phyloP scores from a whole-genome alignment of 2,329 filamentous ascomycete genomes.

The Fusarium nanum region DNA sequence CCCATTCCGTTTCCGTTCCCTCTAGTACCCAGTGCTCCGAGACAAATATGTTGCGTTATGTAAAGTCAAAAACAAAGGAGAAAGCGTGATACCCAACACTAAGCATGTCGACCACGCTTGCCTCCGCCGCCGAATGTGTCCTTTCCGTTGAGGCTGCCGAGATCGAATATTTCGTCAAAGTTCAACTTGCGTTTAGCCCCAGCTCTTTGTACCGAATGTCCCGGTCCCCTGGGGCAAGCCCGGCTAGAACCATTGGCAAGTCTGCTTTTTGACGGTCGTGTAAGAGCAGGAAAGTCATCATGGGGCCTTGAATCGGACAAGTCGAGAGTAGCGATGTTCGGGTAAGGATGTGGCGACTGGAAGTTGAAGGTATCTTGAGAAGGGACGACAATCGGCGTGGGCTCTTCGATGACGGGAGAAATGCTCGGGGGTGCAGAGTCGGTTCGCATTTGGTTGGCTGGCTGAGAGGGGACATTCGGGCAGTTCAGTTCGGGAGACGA shows the following conservation, averaged over 20 bases:
- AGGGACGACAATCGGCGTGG: constrained; percentile 61
- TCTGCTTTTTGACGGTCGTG: constrained; percentile 48
- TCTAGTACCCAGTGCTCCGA: constrained; percentile 43
- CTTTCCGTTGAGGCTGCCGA: constrained; percentile 70
- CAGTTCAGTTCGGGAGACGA: constrained; percentile 69
- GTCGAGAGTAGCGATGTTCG: constrained; percentile 70
- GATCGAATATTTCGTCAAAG: constrained; percentile 79
- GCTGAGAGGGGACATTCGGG: constrained; percentile 57
- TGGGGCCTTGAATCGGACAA: constrained; percentile 64
- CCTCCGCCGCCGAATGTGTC: constrained; percentile 64
- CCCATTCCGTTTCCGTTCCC: constrained; percentile 40
- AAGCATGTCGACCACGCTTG: constrained; percentile 64
- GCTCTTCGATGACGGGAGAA: constrained; percentile 45
- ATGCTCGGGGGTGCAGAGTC: constrained; percentile 47
- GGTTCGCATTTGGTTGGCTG: constrained; percentile 39
- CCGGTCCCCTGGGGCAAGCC: constrained; percentile 44
- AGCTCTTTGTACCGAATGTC: constrained; percentile 70
- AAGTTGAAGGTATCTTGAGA: constrained; percentile 76
- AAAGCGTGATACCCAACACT: constrained; percentile 22
- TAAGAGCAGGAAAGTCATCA: constrained; percentile 49
- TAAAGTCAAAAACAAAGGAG: constrained; percentile 31
- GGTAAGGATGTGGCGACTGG: constrained; percentile 70
- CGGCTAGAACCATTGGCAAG: constrained; percentile 43
- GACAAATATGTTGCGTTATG: constrained; percentile 32
- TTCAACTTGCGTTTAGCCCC: constrained; percentile 80